These are phyloP conservation scores for Berkeleyomyces basicola DNA, from an alignment of 2,329 filamentous ascomycete genomes.

Conservation along the genomic window DNA sequence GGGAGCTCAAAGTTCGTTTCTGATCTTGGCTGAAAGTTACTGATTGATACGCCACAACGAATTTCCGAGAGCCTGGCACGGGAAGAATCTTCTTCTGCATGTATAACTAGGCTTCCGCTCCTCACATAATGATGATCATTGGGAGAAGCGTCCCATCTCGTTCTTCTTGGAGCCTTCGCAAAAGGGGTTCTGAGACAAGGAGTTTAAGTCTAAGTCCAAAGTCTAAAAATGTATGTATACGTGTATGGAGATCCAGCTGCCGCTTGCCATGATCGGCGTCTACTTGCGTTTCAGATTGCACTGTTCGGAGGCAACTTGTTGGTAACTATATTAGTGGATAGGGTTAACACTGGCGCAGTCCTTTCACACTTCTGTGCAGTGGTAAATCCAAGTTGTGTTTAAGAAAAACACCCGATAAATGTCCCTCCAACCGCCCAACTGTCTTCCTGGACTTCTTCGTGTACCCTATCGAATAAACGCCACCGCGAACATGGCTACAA, in stretches of 20 bases:
- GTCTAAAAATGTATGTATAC: neutral
- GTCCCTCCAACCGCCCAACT: neutral
- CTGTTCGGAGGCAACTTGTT: neutral
- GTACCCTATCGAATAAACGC: neutral
- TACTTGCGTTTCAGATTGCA: too few relatives aligned
- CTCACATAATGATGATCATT: too few relatives aligned
- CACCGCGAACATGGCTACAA: neutral
- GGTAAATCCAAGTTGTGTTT: neutral
- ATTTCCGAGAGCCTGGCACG: too few relatives aligned
- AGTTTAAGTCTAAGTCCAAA: neutral
- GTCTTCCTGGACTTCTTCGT: neutral
- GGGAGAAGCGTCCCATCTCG: too few relatives aligned
- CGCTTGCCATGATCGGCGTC: neutral
- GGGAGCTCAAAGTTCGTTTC: neutral
- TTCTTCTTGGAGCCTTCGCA: neutral
- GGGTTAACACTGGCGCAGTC: neutral
- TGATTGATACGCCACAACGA: too few relatives aligned
- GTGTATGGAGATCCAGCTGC: neutral
- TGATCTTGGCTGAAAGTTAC: too few relatives aligned
- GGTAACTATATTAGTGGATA: neutral
- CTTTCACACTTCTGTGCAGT: too few relatives aligned
- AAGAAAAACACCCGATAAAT: neutral
- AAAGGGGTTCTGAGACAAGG: neutral
- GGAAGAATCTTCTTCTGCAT: too few relatives aligned
- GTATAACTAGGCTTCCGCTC: too few relatives aligned